Evolutionary conservation across 345 rosid species (phyloP), one percentile per base, ranked within the genome.

Genomic region (Camelina sativa): DNA sequence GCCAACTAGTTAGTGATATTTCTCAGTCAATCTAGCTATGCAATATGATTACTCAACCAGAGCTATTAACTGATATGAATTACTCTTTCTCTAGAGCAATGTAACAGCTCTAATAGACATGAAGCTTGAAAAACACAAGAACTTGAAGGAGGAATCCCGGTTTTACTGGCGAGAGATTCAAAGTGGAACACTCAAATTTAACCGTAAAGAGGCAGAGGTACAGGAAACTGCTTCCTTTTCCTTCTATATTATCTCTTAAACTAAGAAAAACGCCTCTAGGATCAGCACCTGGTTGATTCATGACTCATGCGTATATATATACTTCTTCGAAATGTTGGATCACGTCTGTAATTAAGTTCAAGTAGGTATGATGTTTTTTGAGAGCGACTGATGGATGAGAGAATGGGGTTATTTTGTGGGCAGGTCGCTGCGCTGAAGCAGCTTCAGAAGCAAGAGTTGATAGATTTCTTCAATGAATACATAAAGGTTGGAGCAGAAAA

Each of bases 41-140:
- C 58, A 72, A 6, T 37, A 55, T 71, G 71, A 56, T 65, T 67
- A 28, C 40, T 65, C 38, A 55, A 22, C 54, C 8, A 25, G 10
- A 38, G 11, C 20, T 50, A 16, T 15, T 57, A 41, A 76, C 58
- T 78, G 65, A 68, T 62, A 47, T 52, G 52, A 46, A 56, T 63
- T 67, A 74, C 59, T 72, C 46, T 52, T 78, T 59, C 80, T 48
- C 62, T 56, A 94, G 98, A 84, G 83, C 80, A 86, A 91, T 65
- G 96, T 85, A 66, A 84, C 85, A 78, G 89, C 93, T 44, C 82
- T 91, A 85, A 88, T 94, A 51, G 96, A 94, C 67, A 84, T 84
- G 96, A 94, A 90, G 80, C 96, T 94, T 9, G 98, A 90, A 81
- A 94, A 90, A 76, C 89, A 90, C 92, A 91, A 90, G 82, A 91